Percentiles rank a stretch among this genome's conserved stretches.
phyloP scores from a whole-genome alignment of 148 eudicot genomes.

The Amaranthus palmeri region DNA sequence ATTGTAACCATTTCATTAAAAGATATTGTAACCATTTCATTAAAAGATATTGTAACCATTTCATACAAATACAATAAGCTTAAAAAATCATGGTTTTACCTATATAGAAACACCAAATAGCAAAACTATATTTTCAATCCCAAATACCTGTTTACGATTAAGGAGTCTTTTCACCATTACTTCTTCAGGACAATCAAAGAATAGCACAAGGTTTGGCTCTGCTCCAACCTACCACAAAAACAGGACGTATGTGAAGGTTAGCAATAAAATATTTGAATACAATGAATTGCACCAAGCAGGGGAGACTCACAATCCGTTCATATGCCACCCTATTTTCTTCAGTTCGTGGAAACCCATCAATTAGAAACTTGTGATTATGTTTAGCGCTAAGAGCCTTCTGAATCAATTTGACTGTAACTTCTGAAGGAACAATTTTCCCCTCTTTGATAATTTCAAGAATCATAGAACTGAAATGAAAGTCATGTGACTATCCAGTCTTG shows the following conservation, averaged over 20 bases:
- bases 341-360: slow-evolving; percentile 94
- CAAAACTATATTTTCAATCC: neutral
- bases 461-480: slow-evolving; percentile 53
- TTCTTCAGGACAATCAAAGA: slow-evolving; percentile 90
- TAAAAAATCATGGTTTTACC: neutral
- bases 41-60: slow-evolving; percentile 13
- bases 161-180: slow-evolving; percentile 85
- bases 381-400: slow-evolving; percentile 59
- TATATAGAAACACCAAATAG: neutral
- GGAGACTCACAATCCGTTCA: slow-evolving; percentile 71
- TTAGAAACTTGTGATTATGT: slow-evolving; percentile 61
- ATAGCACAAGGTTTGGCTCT: slow-evolving; percentile 82
- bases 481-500: slow-evolving; percentile 14
- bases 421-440: slow-evolving; percentile 91
- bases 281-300: neutral
- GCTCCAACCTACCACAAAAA: slow-evolving; percentile 54
- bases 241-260: slow-evolving; percentile 10
- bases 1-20: neutral
- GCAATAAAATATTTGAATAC: neutral
- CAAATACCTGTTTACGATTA: slow-evolving; percentile 71
- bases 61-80: slow-evolving; percentile 14
- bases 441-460: slow-evolving; percentile 75
- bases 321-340: slow-evolving; percentile 85
- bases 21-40: slow-evolving; percentile 16
- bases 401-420: slow-evolving; percentile 79